Evolutionary conservation across 2,329 filamentous ascomycete species (phyloP), one percentile per base, ranked within the genome.

Genomic region (Phialemoniopsis sp.): DNA sequence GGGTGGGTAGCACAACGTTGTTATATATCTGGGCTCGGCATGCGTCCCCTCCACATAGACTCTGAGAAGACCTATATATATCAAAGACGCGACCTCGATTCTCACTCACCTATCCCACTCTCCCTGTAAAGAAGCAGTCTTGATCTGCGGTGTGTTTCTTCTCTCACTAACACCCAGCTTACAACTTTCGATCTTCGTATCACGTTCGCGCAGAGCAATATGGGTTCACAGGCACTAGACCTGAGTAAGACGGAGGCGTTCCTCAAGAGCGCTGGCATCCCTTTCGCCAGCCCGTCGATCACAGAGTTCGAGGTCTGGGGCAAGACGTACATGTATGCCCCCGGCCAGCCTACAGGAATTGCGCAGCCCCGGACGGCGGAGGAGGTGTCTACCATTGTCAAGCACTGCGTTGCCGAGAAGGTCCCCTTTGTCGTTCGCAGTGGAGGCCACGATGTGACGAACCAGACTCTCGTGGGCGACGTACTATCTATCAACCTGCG

Each of bases 401-500:
- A 28, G 15, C 30, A 17, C 15, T 41, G 39, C 31, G 16, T 19
- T 4, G 30, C 15, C 14, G 21, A 34, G 10, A 26, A 18, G 18
- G 35, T 34, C 13, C 29, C 35, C 19, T 41, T 41, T 13, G 36
- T 16, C 19, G 29, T 41, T 16, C 39, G 39, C 14, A 30, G 13
- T 3, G 39, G 39, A 13, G 39, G 39, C 13, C 39, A 41, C 34
- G 36, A 41, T 21, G 9, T 31, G 19, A 30, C 14, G 3, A 34
- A 29, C 13, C 29, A 19, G 15, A 32, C 39, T 5, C 29, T 18
- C 9, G 30, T 37, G 28, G 29, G 34, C n/a, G 29, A 18, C 15
- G 35, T 14, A 9, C 29, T 41, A 14, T 29, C 36, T 13, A 32
- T 41, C 17, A 34, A 41, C 17, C 30, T 41, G 19, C 39, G 39